Evolutionary conservation across 352 stramenopile species (phyloP).

Genomic region (Phytophthora pluvialis): DNA sequence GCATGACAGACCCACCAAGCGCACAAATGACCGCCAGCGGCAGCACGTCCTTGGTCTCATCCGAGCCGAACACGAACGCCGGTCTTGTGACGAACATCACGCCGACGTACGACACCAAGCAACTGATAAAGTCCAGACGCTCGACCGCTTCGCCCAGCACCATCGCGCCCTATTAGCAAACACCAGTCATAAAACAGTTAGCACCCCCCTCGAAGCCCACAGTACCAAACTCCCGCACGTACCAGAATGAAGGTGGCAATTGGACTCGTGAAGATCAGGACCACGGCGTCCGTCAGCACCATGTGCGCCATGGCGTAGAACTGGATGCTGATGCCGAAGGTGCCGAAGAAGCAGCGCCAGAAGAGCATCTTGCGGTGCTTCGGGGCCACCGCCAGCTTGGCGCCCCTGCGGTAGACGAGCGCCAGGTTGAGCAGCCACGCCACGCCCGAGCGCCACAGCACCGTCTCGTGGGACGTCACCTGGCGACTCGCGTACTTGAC

Average conservation of each 20-base stretch:
- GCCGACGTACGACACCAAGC: conserved; percentile 59
- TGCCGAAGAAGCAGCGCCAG: conserved; percentile 58
- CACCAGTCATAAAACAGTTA: background rate
- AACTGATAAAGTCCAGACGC: conserved; percentile 49
- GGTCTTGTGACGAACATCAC: conserved; percentile 72
- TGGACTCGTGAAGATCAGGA: conserved; percentile 69
- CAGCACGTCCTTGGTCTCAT: conserved; percentile 20
- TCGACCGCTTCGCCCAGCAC: conserved; percentile 58
- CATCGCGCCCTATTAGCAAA: conserved; percentile 40
- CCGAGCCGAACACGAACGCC: conserved; percentile 51
- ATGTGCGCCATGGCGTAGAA: conserved; percentile 80
- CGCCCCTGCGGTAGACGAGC: conserved; percentile 29
- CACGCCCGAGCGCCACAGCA: conserved; percentile 61
- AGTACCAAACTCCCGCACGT: conserved; percentile 39
- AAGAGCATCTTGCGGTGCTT: conserved; percentile 39
- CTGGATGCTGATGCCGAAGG: conserved; percentile 58
- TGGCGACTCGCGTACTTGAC: conserved; percentile 60
- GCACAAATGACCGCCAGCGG: conserved; percentile 47
- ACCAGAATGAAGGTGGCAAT: conserved; percentile 77
- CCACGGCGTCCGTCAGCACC: conserved; percentile 72
- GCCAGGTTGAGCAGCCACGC: conserved; percentile 57
- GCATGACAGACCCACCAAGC: conserved; percentile 47
- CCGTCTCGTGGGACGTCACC: conserved; percentile 57
- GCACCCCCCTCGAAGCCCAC: background rate
- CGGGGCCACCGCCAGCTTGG: conserved; percentile 29